Evolutionary conservation across 164 flowering plant genomes (phyloP), one percentile per base, ranked within the genome.

Genomic region (Vitis cinerea): DNA sequence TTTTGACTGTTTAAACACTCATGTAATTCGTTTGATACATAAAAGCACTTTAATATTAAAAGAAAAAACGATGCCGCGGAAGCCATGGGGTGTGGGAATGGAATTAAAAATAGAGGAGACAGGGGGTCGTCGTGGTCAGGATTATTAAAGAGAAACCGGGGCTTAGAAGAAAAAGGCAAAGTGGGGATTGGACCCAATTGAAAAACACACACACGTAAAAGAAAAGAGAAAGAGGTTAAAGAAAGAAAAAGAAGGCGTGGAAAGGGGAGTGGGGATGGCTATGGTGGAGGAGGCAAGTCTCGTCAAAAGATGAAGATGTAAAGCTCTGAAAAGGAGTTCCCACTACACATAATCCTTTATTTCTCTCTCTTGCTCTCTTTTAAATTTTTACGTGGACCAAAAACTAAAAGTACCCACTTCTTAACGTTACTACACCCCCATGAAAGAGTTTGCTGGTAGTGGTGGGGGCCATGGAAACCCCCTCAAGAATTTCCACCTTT

Each of bases 281-380:
- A 72, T 64, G 53, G 78, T 60, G 78, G 69, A 70, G 76, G 79
- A 47, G 73, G 77, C 80, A 75, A 70, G 78, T 78, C 78, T 70
- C 72, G 52, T 85, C 78, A 71, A 79, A 69, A 74, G 82, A 80
- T 67, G 50, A 77, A 75, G 78, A 75, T 74, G 68, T 58, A 62
- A 63, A 71, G 23, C 63, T 66, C 63, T 79, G 30, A 77, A 82
- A 79, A 79, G 85, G 16, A 77, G 79, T 75, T 79, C 78, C 82
- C 82, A 78, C 78, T 78, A 64, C 5, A 3, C 31, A 31, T 0
- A 9, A 10, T 55, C 51, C 1, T 19, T 53, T 49, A 1, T 52
- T 60, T 54, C 50, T 23, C 50, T 27, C 17, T 4, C 48, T 51
- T 31, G 59, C 15, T 27, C 52, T 44, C 50, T 53, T 49, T 64